Base-by-base conservation (phyloP, 164 flowering plant species). In the Aristolochia fimbriata region DNA sequence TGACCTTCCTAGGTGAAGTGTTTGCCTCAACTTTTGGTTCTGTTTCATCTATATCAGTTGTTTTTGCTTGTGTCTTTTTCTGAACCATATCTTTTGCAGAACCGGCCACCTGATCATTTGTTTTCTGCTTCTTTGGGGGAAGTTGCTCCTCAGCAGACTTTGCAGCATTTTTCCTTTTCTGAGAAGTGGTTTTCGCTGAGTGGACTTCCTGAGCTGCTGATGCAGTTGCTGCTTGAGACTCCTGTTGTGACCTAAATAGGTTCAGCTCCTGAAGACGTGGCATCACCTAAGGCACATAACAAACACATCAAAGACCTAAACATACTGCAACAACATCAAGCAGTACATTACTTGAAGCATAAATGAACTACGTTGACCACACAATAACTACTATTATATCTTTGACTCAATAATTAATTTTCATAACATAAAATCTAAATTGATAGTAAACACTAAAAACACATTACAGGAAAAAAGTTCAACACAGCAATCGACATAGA, bases 231-330 rank as follows among this genome's bases (percentile, higher is more conserved):
- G 41, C 60, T 73, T 75, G 78, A 55, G 83, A 62, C 61, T 82
- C 94, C 70, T 87, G 90, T 59, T 84, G 97, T 58, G 62, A 57
- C 71, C 73, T 82, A 67, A 71, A 86, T 27, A 80, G 60, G 62
- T 70, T 77, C 46, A 91, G 81, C 74, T 91, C 95, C 67, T 78
- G 81, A 67, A 94, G 72, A 57, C 99, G 92, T 68, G 93, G 95
- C 22, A 79, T 71, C 60, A 90, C 96, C 98, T 89, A 52, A 31
- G 65, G 46, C 49, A 31, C 21, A 22, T 23, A 20, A 6, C 27
- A 22, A 30, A 60, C 10, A 43, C 15, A 56, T 37, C 59, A 27
- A 49, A 21, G 8, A 49, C 19, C 52, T 49, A 17, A 13, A 48
- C 4, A 31, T 31, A 31, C n/a, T 31, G 12, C 43, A 37, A 37